These are phyloP conservation scores for Serendipita sp. DNA, from an alignment of 768 basidiomycete species.

Conservation along the genomic window DNA sequence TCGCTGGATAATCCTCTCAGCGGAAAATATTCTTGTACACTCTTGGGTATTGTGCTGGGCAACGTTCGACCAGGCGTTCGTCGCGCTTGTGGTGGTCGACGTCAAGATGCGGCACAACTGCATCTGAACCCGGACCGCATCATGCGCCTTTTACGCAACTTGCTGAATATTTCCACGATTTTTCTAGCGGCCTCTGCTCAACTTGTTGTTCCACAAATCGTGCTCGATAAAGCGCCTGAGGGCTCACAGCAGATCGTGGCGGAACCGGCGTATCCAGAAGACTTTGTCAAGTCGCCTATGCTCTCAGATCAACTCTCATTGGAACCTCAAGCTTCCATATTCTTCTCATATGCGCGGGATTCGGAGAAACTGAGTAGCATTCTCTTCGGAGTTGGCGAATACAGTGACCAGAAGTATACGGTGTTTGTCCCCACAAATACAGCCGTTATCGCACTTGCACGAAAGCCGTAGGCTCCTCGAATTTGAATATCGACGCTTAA, in stretches of 20 bases:
- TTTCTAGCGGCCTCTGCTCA: not conserved
- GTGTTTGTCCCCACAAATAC: slow-evolving; percentile 76
- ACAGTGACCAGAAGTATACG: slow-evolving; percentile 26
- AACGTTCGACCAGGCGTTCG: too few relatives aligned
- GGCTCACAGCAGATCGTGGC: not conserved
- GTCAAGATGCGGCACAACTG: not conserved
- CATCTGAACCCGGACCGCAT: not conserved
- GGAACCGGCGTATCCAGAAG: not conserved
- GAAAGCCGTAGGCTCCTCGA: slow-evolving; percentile 58
- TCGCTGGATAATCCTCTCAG: too few relatives aligned
- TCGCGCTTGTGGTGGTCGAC: not conserved
- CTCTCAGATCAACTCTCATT: slow-evolving; percentile 68
- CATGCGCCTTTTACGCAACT: not conserved
- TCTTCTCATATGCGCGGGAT: slow-evolving; percentile 71
- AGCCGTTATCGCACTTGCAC: slow-evolving; percentile 63
- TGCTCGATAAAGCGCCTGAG: not conserved
- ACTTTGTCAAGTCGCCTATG: slow-evolving; percentile 25
- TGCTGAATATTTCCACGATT: not conserved
- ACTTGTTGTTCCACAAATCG: slow-evolving; percentile 5
- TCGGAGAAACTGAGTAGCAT: slow-evolving; percentile 36
- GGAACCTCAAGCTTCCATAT: slow-evolving; percentile 59
- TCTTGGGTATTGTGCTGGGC: too few relatives aligned
- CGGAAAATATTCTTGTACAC: too few relatives aligned
- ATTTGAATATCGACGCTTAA: not conserved
- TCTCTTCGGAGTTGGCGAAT: slow-evolving; percentile 21